Percentiles rank a stretch among this genome's conserved stretches.
phyloP scores from a whole-genome alignment of 2,329 filamentous ascomycete species.

The Ophiocordyceps unilateralis region DNA sequence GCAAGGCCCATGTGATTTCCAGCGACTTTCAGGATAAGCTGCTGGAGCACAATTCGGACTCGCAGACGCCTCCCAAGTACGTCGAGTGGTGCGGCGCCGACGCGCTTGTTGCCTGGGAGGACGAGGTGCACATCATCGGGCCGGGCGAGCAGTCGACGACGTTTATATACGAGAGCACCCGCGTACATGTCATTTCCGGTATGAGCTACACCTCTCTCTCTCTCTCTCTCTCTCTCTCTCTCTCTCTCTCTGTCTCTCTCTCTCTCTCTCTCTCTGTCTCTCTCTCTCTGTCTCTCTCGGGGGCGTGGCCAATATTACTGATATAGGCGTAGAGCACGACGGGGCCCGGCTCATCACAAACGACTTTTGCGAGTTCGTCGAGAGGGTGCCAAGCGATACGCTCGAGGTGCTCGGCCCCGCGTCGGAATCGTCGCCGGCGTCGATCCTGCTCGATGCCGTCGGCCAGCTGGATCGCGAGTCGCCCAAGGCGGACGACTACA shows the following conservation, averaged over 20 bases:
- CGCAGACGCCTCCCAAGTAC: constrained; percentile 69
- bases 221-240: neutral
- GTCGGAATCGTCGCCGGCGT: constrained; percentile 75
- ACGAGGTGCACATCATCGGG: constrained; percentile 88
- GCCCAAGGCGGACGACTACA: constrained; percentile 93
- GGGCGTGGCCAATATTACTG: constrained; percentile 3
- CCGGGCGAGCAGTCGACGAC: constrained; percentile 58
- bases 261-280: neutral
- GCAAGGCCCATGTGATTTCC: constrained; percentile 81
- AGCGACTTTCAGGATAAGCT: constrained; percentile 88
- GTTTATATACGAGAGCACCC: constrained; percentile 79
- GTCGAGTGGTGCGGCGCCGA: constrained; percentile 96
- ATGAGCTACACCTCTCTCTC: constrained; percentile 12
- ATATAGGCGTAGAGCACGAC: constrained; percentile 39
- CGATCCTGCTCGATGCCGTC: constrained; percentile 84
- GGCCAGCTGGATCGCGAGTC: constrained; percentile 85
- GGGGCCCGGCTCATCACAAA: constrained; percentile 84
- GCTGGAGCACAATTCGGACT: constrained; percentile 80
- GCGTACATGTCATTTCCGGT: constrained; percentile 78
- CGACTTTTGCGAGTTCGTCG: constrained; percentile 92
- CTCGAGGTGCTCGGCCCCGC: constrained; percentile 81
- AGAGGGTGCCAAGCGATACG: constrained; percentile 74
- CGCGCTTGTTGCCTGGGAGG: constrained; percentile 90
- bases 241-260: neutral
- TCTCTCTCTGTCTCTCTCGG: neutral